A percentile compares a stretch with the other conserved stretches of the same genome.
phyloP scores from a whole-genome alignment of 108 stramenopile genomes.

The Pseudonitzschia multiseries region DNA sequence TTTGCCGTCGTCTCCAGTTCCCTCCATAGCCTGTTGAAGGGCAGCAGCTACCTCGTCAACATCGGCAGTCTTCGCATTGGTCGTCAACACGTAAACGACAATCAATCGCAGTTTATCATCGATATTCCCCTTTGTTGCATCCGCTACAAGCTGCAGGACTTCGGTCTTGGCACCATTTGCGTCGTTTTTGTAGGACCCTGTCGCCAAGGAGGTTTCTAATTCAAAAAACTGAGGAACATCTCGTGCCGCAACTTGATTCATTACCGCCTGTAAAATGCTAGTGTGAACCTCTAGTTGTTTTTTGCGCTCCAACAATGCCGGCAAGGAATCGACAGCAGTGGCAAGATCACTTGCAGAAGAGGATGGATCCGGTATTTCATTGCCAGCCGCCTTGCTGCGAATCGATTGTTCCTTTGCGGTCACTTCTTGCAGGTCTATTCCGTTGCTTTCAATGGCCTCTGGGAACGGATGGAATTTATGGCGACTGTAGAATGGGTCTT shows the following conservation, averaged over 20 bases:
- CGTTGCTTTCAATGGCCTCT: conserved; percentile 96
- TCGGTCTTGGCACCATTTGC: conserved; percentile 68
- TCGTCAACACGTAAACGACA: conserved; percentile 79
- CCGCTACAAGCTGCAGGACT: conserved; percentile 75
- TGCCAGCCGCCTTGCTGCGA: conserved; percentile 57
- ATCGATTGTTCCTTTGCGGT: conserved; percentile 74
- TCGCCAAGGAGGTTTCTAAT: conserved; percentile 82
- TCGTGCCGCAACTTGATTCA: conserved; percentile 94
- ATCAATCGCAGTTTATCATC: conserved; percentile 95
- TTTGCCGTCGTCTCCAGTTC: conserved; percentile 33
- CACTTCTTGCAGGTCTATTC: conserved; percentile 91
- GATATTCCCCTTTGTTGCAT: conserved; percentile 88
- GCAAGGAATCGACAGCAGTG: conserved; percentile 92
- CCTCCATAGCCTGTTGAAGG: conserved; percentile 68
- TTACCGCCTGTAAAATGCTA: conserved; percentile 94
- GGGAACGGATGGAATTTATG: conserved; percentile 95
- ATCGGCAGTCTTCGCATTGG: conserved; percentile 70
- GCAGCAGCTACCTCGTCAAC: conserved; percentile 81
- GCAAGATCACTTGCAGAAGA: conserved; percentile 64
- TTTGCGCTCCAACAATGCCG: conserved; percentile 92
- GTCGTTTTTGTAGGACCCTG: conserved; percentile 83
- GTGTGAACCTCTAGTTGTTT: conserved; percentile 95
- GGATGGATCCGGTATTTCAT: conserved; percentile 33
- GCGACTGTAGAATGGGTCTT: conserved; percentile 82
- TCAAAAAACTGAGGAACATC: conserved; percentile 97